phyloP scores from a whole-genome alignment of 164 flowering plant species.

The Umbellularia californica region DNA sequence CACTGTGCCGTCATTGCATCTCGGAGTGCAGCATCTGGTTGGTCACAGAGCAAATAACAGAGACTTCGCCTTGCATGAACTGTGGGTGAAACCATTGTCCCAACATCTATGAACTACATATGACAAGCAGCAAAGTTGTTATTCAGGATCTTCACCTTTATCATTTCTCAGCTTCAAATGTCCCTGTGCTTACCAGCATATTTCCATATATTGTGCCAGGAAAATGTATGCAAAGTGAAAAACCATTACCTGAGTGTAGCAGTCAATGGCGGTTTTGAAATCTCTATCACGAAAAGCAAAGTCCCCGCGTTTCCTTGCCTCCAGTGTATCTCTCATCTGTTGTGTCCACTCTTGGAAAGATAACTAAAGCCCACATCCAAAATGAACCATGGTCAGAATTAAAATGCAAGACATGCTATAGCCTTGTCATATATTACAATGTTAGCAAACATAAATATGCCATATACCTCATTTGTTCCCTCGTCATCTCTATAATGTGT shows the following conservation, averaged over 20 bases:
- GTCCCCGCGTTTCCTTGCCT: constrained; percentile 97
- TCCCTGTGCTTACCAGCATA: background rate
- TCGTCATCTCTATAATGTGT: constrained; percentile 92
- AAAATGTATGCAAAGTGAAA: background rate
- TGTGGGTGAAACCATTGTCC: constrained; percentile 91
- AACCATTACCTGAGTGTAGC: constrained; percentile 76
- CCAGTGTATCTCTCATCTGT: constrained; percentile 95
- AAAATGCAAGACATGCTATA: background rate
- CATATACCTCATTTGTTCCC: constrained; percentile 89
- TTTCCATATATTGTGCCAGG: background rate
- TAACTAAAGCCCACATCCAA: constrained; percentile 37
- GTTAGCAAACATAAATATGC: background rate
- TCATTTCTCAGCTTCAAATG: background rate
- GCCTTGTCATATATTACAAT: background rate
- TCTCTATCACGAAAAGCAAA: constrained; percentile 92
- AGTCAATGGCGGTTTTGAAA: constrained; percentile 80
- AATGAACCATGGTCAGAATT: background rate
- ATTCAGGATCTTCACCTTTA: background rate
- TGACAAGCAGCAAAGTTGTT: background rate
- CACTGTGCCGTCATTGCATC: constrained; percentile 99
- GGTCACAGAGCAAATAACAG: constrained; percentile 78
- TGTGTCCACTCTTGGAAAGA: constrained; percentile 99
- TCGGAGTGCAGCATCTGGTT: constrained; percentile 91
- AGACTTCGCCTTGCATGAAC: constrained; percentile 88
- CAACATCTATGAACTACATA: constrained; percentile 85